These are phyloP conservation scores for Tagetes patula DNA, from an alignment of 129 eudicot species.

Conservation along the genomic window DNA sequence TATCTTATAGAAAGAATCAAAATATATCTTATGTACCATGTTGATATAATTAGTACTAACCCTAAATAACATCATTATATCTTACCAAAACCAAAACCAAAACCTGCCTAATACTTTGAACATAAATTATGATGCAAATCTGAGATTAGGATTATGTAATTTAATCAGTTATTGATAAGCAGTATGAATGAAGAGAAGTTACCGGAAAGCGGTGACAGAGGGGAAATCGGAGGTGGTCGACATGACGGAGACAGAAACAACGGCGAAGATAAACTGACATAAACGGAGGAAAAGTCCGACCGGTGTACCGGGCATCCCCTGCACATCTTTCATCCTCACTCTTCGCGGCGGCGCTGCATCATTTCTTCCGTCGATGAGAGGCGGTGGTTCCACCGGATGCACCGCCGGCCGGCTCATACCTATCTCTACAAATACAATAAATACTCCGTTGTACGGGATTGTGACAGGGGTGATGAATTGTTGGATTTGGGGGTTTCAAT, in stretches of 20 bases:
- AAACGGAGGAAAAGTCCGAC: slow-evolving; percentile 61
- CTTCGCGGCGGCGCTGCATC: slow-evolving; percentile 48
- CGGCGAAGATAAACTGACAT: slow-evolving; percentile 65
- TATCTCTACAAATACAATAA: background rate
- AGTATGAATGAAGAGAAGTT: background rate
- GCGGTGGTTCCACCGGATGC: slow-evolving; percentile 88
- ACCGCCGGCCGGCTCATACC: slow-evolving; percentile 88
- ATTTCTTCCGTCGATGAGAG: slow-evolving; percentile 39
- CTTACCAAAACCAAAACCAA: too few species aligned
- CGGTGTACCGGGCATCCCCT: slow-evolving; percentile 80
- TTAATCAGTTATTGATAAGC: too few species aligned
- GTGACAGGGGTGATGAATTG: slow-evolving; percentile 8
- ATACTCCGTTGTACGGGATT: background rate
- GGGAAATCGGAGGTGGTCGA: slow-evolving; percentile 79
- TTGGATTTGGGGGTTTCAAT: slow-evolving; percentile 23
- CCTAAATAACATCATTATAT: too few species aligned
- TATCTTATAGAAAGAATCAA: background rate
- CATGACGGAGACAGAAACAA: slow-evolving; percentile 73
- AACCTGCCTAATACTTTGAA: too few species aligned
- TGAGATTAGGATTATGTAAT: too few species aligned
- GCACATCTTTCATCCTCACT: slow-evolving; percentile 74
- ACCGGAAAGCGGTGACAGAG: slow-evolving; percentile 87
- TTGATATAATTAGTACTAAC: background rate
- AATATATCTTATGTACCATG: too few species aligned
- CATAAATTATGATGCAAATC: too few species aligned